A percentile compares a stretch with the other conserved stretches of the same genome.
Evolutionary conservation across 768 basidiomycete species (phyloP).

Genomic region (Lactifluus volemus): DNA sequence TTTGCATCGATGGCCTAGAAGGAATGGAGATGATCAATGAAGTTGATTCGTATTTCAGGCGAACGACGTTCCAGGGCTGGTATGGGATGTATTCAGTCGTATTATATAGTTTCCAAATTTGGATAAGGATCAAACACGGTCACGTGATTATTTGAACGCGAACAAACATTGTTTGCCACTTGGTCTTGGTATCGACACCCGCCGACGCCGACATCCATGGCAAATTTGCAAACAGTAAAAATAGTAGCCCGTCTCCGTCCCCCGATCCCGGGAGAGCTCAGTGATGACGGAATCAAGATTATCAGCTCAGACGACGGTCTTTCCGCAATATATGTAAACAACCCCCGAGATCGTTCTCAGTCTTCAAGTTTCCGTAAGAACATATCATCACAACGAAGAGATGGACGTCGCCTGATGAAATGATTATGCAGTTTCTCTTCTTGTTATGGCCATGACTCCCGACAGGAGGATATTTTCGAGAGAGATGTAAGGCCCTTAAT

Average conservation of each 20-base stretch:
- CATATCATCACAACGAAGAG: constrained; percentile 20
- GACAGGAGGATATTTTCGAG: constrained; percentile 70
- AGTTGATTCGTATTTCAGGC: constrained; percentile 52
- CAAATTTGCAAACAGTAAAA: constrained; percentile 43
- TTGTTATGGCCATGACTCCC: constrained; percentile 62
- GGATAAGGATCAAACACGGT: background rate
- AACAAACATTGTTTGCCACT: background rate
- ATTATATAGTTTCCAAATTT: background rate
- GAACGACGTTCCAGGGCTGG: constrained; percentile 56
- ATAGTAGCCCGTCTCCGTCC: constrained; percentile 69
- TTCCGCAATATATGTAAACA: constrained; percentile 54
- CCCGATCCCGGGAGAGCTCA: constrained; percentile 48
- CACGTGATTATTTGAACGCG: constrained; percentile 8
- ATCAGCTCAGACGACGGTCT: constrained; percentile 32
- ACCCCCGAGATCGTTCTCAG: constrained; percentile 59
- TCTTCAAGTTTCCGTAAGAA: constrained; percentile 69
- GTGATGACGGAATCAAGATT: constrained; percentile 53
- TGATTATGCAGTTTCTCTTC: constrained; percentile 48
- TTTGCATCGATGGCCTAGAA: constrained; percentile 42
- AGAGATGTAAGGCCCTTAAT: constrained; percentile 65
- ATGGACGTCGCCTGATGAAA: background rate
- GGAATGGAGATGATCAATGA: constrained; percentile 48
- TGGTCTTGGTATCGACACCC: background rate
- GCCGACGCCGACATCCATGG: background rate
- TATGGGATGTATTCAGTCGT: constrained; percentile 38